Evolutionary conservation across 768 basidiomycete genomes (phyloP).

Genomic region (Lactarius pseudohatsudake): DNA sequence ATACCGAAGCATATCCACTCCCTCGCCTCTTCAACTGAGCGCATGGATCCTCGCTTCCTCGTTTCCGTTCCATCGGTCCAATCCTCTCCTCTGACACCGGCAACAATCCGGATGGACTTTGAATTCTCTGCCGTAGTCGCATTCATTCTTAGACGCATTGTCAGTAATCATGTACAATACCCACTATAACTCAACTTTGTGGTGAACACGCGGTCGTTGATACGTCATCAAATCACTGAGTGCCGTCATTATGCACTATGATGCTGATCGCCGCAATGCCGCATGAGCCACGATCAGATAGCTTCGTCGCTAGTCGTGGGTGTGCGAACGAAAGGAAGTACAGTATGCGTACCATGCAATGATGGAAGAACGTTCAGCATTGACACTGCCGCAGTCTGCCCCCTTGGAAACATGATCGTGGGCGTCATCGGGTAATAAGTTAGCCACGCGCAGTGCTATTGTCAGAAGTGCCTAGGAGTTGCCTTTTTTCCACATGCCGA

Average conservation of each 20-base stretch:
- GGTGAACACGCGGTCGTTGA: neutral
- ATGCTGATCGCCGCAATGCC: neutral
- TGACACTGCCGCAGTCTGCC: neutral
- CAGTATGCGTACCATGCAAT: neutral
- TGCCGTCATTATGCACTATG: neutral
- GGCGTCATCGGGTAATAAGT: neutral
- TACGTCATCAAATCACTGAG: neutral
- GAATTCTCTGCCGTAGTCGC: neutral
- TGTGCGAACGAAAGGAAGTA: neutral
- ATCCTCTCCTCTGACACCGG: neutral
- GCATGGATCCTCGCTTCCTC: neutral
- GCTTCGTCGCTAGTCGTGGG: neutral
- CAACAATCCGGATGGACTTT: neutral
- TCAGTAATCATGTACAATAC: neutral
- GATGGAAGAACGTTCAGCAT: neutral
- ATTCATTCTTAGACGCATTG: neutral
- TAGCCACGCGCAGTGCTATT: too few species aligned
- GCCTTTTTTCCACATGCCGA: too few species aligned
- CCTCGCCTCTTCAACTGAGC: conserved; percentile 7
- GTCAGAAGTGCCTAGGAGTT: too few species aligned
- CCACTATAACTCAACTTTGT: conserved; percentile 1
- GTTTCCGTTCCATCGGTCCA: neutral
- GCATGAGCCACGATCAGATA: neutral
- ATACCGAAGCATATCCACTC: neutral
- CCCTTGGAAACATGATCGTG: neutral